Conservation (phyloP, 805 yeast genomes). For the Metschnikowia hibisci region DNA sequence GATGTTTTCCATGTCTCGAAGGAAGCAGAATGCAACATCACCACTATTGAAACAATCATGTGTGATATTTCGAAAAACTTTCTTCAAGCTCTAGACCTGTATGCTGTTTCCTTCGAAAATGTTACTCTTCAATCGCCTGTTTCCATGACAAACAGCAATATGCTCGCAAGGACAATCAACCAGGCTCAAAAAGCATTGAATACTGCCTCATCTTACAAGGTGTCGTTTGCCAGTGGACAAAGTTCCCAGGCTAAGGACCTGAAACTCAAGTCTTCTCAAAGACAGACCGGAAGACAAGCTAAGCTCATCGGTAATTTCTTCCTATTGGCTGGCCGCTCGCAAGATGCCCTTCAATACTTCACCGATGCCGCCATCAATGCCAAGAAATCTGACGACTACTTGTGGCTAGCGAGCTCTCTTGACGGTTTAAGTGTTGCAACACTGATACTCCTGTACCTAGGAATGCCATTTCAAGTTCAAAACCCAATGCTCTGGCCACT, state of each 20-base stretch:
- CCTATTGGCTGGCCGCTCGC: conserved; percentile 73
- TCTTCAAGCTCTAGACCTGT: conserved; percentile 58
- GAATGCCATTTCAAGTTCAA: conserved; percentile 48
- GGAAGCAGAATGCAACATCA: conserved; percentile 23
- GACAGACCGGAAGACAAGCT: conserved; percentile 66
- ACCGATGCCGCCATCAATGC: conserved; percentile 66
- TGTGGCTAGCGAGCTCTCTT: conserved; percentile 88
- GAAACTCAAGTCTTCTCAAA: conserved; percentile 34
- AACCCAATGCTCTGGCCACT: conserved; percentile 30
- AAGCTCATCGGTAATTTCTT: conserved; percentile 76
- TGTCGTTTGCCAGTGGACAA: conserved; percentile 22
- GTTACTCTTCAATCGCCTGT: conserved; percentile 84
- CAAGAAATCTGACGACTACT: conserved; percentile 61
- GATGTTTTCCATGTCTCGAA: conserved; percentile 24
- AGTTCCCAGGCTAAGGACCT: conserved; percentile 19
- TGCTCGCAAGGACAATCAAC: conserved; percentile 36
- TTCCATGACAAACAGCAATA: conserved; percentile 49
- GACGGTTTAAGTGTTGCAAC: conserved; percentile 74
- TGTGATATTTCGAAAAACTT: conserved; percentile 70
- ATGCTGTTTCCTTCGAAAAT: conserved; percentile 70
- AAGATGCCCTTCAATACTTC: conserved; percentile 67
- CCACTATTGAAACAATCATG: conserved; percentile 55
- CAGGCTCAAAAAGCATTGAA: conserved; percentile 41
- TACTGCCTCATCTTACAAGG: conserved; percentile 38
- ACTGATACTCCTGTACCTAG: conserved; percentile 55